Base-by-base conservation (phyloP, 1,284 basidiomycete species). In the Xerocomus tenax region DNA sequence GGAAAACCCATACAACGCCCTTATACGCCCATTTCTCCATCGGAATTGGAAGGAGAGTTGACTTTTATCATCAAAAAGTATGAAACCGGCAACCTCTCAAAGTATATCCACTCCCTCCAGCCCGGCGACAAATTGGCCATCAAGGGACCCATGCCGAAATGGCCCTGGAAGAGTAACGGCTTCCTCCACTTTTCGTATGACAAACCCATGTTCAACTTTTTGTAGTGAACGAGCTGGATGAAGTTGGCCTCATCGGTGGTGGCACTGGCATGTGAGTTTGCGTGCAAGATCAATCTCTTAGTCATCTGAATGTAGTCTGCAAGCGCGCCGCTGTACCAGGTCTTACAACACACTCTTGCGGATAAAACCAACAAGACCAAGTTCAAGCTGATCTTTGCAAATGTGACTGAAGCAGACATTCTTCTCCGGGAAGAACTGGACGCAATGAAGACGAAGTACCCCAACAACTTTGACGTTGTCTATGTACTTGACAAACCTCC, bases 321-420 rank as follows among this genome's bases (percentile, higher is more conserved):
- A 60, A 87, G 83, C 56, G 82, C 85, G 12, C 85, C 86, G 5
- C 74, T 88, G 45, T 87, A 84, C 69, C 85, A 89, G 67, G 66
- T 94, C 59, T 67, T 93, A 52, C 74, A 73, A 43, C 79, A 92
- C 67, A 84, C 88, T 5, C 78, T 94, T 48, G 57, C 74, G 2
- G 81, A 87, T 59, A 73, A 77, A 25, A 60, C 69, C 43, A 97
- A 98, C 81, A 93, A 87, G 74, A 98, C 96, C 57, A 92, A 94
- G 66, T 95, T 91, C 71, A 96, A 87, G 45, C 76, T 98, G 50
- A 71, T 98, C 61, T 98, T 89, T 71, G 84, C 88, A 40, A 98
- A 98, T 71, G 78, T 91, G 47, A 79, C 86, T n/a, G 88, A 93
- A 65, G 74, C 80, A 55, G 95, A 98, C 67, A 95, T 98, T 59